Conservation (phyloP, 169 alveolate species). For the Cryptosporidium canis region DNA sequence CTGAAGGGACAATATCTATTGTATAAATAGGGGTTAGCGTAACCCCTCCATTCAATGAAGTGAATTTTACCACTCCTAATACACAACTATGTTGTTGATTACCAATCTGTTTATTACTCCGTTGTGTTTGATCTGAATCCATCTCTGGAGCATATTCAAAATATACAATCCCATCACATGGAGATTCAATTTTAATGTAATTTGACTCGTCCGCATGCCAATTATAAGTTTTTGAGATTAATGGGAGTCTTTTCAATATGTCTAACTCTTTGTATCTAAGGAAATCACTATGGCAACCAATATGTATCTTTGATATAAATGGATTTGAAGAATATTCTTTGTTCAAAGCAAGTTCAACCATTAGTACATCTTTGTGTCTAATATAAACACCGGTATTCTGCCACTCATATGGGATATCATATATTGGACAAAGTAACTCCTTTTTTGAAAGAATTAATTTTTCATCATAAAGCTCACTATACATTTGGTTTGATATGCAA, state of each 20-base stretch:
- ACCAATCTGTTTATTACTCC: neutral
- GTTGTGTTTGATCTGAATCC: neutral
- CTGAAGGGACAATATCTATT: neutral
- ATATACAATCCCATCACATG: constrained; percentile 61
- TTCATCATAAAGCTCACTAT: neutral
- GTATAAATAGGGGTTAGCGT: constrained; percentile 29
- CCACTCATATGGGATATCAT: constrained; percentile 31
- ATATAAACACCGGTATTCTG: constrained; percentile 47
- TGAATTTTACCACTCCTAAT: neutral
- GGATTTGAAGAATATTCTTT: neutral
- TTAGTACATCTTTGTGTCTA: neutral
- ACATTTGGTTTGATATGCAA: neutral
- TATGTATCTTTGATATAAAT: neutral
- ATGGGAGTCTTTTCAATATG: constrained; percentile 21
- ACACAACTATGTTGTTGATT: neutral
- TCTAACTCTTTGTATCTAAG: neutral
- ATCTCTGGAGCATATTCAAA: constrained; percentile 9
- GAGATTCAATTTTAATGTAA: constrained; percentile 29
- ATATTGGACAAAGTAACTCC: neutral
- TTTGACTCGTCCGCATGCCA: constrained; percentile 1
- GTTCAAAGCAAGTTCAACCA: neutral
- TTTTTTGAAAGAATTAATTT: neutral
- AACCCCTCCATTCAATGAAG: neutral
- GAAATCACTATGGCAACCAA: constrained; percentile 61
- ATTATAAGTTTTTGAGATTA: constrained; percentile 16